These are phyloP conservation scores for Flaveria trinervia DNA, from an alignment of 129 eudicot genomes.

Conservation along the genomic window DNA sequence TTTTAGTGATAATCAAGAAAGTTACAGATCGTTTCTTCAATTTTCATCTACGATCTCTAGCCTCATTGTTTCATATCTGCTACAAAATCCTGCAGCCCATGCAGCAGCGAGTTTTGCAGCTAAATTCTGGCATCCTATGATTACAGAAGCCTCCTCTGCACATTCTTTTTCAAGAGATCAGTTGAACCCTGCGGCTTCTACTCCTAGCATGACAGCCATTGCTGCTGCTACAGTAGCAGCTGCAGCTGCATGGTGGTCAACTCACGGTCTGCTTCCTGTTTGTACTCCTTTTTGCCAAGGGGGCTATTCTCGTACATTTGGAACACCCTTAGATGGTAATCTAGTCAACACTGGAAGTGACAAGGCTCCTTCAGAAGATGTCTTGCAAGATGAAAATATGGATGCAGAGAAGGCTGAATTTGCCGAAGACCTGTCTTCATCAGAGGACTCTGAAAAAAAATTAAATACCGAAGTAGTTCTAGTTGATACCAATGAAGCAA, in stretches of 20 bases:
- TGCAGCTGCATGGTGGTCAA: constrained; percentile 98
- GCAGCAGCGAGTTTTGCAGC: constrained; percentile 96
- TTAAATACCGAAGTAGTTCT: constrained; percentile 33
- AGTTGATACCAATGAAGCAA: constrained; percentile 36
- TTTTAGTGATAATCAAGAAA: constrained; percentile 47
- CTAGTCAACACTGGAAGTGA: constrained; percentile 46
- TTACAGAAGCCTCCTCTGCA: constrained; percentile 48
- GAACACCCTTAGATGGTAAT: constrained; percentile 28
- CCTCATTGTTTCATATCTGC: constrained; percentile 70
- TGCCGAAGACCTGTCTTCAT: constrained; percentile 50
- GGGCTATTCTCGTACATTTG: constrained; percentile 40
- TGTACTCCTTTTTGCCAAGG: constrained; percentile 60
- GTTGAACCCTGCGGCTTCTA: constrained; percentile 8
- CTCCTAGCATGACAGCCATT: constrained; percentile 79
- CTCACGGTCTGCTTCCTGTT: constrained; percentile 82
- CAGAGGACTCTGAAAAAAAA: constrained; percentile 63
- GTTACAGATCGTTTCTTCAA: constrained; percentile 53
- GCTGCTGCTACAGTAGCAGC: constrained; percentile 99
- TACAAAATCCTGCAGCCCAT: constrained; percentile 92
- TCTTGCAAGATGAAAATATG: constrained; percentile 22
- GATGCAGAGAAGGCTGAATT: constrained; percentile 25
- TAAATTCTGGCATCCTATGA: constrained; percentile 59
- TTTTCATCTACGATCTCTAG: constrained; percentile 68
- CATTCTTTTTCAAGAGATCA: constrained; percentile 43
- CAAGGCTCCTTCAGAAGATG: constrained; percentile 39